Base-by-base conservation (phyloP, 108 stramenopile species). In the Nitzschia sp. region DNA sequence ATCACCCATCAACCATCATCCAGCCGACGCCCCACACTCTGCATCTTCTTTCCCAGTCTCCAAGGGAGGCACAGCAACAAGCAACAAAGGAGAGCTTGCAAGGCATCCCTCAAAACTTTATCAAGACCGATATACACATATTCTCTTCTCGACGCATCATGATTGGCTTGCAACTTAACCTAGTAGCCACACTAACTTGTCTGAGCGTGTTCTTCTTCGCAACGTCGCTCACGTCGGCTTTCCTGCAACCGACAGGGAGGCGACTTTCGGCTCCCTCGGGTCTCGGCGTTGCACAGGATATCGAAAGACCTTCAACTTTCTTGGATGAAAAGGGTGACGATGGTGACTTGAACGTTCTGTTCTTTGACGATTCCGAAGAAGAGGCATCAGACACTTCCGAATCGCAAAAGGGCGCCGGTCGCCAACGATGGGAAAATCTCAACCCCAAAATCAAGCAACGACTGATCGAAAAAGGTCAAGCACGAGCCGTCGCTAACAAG, bases 401-500 rank as follows among this genome's bases (percentile, higher is more conserved):
- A 31, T 27, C 23, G 29, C 19, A 33, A 45, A 25, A 50, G 9
- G 38, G 46, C 25, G 72, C 53, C 53, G 69, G 56, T 32, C 63
- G 58, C 29, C 32, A 64, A 16, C 75, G 84, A 62, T 93, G 92
- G 92, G 79, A 85, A 33, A 62, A 74, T 36, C 66, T 93, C 21
- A 86, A 86, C 46, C 89, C 92, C 2, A 75, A 73, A 35, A 75
- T 89, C 56, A 87, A 89, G 64, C 62, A 76, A 52, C 77, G 82
- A 9, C 78, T 93, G 29, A 66, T 88, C 1, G 65, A 82, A 66
- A 77, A 78, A 47, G 91, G 77, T 28, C 91, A 90, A 41, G 76
- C 80, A 28, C 80, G 81, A 23, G 91, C 91, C 16, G 85, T 90
- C 55, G 73, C 75, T 9, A 87, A 88, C 60, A 93, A 90, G 60